A percentile compares a stretch with the other conserved stretches of the same genome.
Conservation (phyloP, 352 stramenopile species). For the Peronospora tabacina region DNA sequence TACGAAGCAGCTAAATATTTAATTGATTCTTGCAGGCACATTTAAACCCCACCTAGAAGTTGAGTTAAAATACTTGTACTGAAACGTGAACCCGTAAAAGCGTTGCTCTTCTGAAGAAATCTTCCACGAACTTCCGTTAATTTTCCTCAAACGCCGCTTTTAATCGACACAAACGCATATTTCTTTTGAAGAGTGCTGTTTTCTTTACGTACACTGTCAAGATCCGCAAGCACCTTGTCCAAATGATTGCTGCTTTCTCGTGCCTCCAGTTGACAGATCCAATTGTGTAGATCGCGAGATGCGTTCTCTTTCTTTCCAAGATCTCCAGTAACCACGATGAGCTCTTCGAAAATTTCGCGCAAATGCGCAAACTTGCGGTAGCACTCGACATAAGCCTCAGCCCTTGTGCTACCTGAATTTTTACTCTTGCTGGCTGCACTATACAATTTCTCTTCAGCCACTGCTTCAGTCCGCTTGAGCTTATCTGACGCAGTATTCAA, state of each 20-base stretch:
- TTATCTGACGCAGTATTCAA: constrained; percentile 70
- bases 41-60: not conserved
- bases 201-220: constrained; percentile 60
- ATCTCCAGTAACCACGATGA: constrained; percentile 55
- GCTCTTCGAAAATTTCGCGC: constrained; percentile 76
- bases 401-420: constrained; percentile 17
- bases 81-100: no score
- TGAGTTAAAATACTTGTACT: no score
- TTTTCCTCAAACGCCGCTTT: not conserved
- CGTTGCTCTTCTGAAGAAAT: no score
- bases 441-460: constrained; percentile 83
- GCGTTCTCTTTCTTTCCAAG: constrained; percentile 75
- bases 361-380: constrained; percentile 81
- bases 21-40: no score
- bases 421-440: constrained; percentile 41
- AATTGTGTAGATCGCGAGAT: constrained; percentile 70
- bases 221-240: constrained; percentile 61
- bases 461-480: constrained; percentile 74
- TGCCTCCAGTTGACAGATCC: constrained; percentile 71
- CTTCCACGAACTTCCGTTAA: not conserved
- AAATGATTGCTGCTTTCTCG: constrained; percentile 64
- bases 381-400: constrained; percentile 59
- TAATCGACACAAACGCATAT: constrained; percentile 16
- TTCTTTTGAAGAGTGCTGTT: constrained; percentile 56
- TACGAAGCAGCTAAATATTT: no score